A percentile compares a stretch with the other conserved stretches of the same genome.
phyloP scores from a whole-genome alignment of 2,329 filamentous ascomycete genomes.

The Fonsecaea pedrosoi region DNA sequence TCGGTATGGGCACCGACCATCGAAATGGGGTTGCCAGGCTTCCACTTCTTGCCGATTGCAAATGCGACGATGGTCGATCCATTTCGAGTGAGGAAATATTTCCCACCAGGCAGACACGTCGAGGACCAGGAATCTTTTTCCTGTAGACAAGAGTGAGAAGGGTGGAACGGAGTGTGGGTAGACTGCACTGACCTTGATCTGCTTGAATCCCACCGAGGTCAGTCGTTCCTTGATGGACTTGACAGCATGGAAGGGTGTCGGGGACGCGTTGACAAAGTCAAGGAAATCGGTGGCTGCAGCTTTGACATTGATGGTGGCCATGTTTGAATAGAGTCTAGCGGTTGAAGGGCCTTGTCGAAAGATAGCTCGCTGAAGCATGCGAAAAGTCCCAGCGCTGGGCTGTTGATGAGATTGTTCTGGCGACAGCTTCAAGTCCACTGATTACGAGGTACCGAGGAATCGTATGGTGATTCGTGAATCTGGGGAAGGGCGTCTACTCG shows the following conservation, averaged over 20 bases:
- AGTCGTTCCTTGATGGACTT: slow-evolving; percentile 77
- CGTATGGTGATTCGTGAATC: background rate
- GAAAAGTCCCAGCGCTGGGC: background rate
- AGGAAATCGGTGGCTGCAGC: slow-evolving; percentile 78
- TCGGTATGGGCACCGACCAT: slow-evolving; percentile 98
- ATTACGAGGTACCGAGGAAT: too few relatives aligned
- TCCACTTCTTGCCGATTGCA: slow-evolving; percentile 88
- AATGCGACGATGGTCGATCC: slow-evolving; percentile 91
- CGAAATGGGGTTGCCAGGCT: slow-evolving; percentile 84
- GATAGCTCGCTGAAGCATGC: slow-evolving; percentile 33
- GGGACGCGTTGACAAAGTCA: slow-evolving; percentile 91
- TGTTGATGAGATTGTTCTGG: background rate
- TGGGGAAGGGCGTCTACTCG: slow-evolving; percentile 11
- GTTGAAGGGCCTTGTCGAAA: slow-evolving; percentile 4
- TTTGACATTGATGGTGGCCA: slow-evolving; percentile 43
- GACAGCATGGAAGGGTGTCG: slow-evolving; percentile 95
- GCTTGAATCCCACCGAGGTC: slow-evolving; percentile 81
- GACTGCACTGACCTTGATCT: slow-evolving; percentile 67
- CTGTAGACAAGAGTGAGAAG: slow-evolving; percentile 44
- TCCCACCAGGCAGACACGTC: slow-evolving; percentile 80
- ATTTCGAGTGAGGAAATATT: slow-evolving; percentile 96
- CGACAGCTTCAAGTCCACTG: background rate
- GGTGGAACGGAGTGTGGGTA: background rate
- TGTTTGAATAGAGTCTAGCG: slow-evolving; percentile 38
- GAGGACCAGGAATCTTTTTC: slow-evolving; percentile 90